Percentiles rank a stretch among this genome's conserved stretches.
phyloP scores from a whole-genome alignment of 139 green algal genomes.

The Auxenochlorella pyrenoidosa region DNA sequence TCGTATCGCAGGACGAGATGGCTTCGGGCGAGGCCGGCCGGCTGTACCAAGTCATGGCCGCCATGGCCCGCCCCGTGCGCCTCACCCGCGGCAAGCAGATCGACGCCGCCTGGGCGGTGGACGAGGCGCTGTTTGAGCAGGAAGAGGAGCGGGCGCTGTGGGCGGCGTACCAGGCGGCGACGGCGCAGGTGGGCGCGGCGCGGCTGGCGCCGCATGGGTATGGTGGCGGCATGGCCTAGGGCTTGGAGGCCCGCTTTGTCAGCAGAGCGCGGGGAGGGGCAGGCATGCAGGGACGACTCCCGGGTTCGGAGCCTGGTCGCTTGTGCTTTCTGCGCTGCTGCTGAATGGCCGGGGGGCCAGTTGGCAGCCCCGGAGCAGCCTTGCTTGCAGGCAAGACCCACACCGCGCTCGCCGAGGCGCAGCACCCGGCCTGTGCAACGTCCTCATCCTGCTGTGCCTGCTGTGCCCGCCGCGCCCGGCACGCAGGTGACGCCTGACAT shows the following conservation, averaged over 20 bases:
- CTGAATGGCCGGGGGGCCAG: neutral
- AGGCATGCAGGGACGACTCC: too few species aligned
- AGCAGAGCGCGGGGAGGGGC: too few species aligned
- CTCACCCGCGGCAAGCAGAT: conserved; percentile 91
- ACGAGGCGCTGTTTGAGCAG: conserved; percentile 75
- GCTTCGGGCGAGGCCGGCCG: conserved; percentile 49
- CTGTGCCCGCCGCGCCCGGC: too few species aligned
- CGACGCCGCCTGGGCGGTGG: conserved; percentile 49
- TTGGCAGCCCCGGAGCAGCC: too few species aligned
- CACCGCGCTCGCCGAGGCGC: too few species aligned
- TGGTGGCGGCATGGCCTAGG: too few species aligned
- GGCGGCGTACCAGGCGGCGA: conserved; percentile 56
- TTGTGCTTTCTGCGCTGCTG: neutral
- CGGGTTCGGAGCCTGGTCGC: too few species aligned
- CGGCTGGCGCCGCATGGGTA: too few species aligned
- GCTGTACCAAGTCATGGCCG: conserved; percentile 80
- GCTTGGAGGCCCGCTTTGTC: too few species aligned
- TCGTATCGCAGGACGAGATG: conserved; percentile 49
- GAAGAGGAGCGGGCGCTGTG: conserved; percentile 81
- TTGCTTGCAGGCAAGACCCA: too few species aligned
- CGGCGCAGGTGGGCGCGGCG: conserved; percentile 22
- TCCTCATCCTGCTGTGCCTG: too few species aligned
- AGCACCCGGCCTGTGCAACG: too few species aligned
- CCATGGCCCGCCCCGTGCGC: conserved; percentile 83
- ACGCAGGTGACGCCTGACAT: conserved; percentile 45